Base-by-base conservation (phyloP, 495 filamentous ascomycete genomes). In the Trypethelium eluteriae region DNA sequence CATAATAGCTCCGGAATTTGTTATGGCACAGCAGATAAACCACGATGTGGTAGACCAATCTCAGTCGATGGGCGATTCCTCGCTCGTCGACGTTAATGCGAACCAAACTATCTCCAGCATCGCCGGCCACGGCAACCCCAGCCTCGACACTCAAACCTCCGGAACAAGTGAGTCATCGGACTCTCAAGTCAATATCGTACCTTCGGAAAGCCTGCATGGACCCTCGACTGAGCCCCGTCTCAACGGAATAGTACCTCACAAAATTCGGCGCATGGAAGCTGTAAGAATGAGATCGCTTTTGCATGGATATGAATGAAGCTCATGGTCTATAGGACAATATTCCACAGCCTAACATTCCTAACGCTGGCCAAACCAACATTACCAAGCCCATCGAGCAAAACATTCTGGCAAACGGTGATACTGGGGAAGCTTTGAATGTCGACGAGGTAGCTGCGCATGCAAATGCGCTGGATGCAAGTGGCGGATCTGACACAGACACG, bases 31-130 rank as follows among this genome's bases (percentile, higher is more conserved):
- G 86, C 84, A 85, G 83, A 84, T 76, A 76, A 79, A 76, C 81
- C 85, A 86, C 80, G 83, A 89, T 89, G 87, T 89, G 87, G 86
- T 89, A 88, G 83, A 87, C 81, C 80, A 86, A 84, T 82, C 82
- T 80, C 81, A 80, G 87, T 89, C 86, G 87, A 84, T 85, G 82
- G 84, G 86, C 85, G 85, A 84, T 75, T 74, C 77, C 78, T 86
- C 85, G 85, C 83, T 83, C 80, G 85, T 85, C 84, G 87, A 85
- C 84, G 86, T 82, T 83, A 79, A 83, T 87, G 86, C 82, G 84
- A 85, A 81, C 80, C 81, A 78, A 74, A 82, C 78, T 76, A 81
- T 79, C 78, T 80, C 77, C 67, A 67, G 65, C 74, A 67, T 80
- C 84, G 81, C 84, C 80, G 80, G 76, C 79, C 77, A 79, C 80